Percentiles rank a stretch among this genome's conserved stretches.
Conservation (phyloP, 768 basidiomycete genomes). For the Amanita phalloides region DNA sequence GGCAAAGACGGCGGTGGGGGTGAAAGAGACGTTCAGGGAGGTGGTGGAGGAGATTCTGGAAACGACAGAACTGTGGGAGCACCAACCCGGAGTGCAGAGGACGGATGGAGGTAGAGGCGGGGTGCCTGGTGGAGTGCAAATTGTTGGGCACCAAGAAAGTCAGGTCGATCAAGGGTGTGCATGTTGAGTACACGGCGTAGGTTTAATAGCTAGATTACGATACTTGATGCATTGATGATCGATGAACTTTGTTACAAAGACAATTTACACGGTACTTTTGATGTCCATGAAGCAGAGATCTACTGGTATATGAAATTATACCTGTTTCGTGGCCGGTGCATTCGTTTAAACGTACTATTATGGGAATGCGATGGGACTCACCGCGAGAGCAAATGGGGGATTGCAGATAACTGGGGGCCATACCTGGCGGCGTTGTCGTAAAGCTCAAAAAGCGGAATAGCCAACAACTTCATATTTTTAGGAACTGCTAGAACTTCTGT, state of each 20-base stretch:
- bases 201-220: not conserved
- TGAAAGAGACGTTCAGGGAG: conserved; percentile 60
- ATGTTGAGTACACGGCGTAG: conserved; percentile 12
- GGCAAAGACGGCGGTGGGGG: conserved; percentile 84
- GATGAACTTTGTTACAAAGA: not conserved
- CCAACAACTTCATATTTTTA: conserved; percentile 97
- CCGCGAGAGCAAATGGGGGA: conserved; percentile 87
- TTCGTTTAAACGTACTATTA: not conserved
- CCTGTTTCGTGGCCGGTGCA: conserved; percentile 36
- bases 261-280: no score
- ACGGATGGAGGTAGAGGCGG: conserved; percentile 33
- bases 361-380: conserved; percentile 17
- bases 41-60: conserved; percentile 78
- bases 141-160: conserved; percentile 25
- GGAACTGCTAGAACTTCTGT: conserved; percentile 94
- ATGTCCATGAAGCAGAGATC: not conserved
- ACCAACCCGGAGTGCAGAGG: conserved; percentile 17
- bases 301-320: conserved; percentile 78
- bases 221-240: no score
- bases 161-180: conserved; percentile 16
- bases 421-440: conserved; percentile 97
- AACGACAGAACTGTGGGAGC: conserved; percentile 72
- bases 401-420: conserved; percentile 89
- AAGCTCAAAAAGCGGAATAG: conserved; percentile 92
- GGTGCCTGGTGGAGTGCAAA: conserved; percentile 39